These are phyloP conservation scores for Rheum nobile DNA, from an alignment of 148 eudicot genomes.

Conservation along the genomic window DNA sequence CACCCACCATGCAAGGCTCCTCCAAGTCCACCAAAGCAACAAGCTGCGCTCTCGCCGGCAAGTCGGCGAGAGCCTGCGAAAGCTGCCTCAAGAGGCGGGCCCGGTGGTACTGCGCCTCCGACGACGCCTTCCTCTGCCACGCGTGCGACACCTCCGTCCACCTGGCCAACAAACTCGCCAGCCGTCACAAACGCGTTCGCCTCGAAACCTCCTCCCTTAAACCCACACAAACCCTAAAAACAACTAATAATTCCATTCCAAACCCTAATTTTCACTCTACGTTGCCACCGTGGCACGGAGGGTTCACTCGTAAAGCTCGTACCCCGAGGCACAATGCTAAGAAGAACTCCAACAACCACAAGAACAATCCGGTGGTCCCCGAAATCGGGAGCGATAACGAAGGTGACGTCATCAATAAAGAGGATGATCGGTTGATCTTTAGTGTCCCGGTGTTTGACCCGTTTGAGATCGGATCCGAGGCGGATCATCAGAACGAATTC, in stretches of 20 bases:
- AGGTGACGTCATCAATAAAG: neutral
- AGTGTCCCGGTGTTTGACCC: constrained; percentile 1
- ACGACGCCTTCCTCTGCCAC: constrained; percentile 68
- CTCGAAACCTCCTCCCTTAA: constrained; percentile 21
- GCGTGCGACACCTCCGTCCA: constrained; percentile 46
- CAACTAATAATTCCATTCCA: neutral
- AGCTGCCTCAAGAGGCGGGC: constrained; percentile 45
- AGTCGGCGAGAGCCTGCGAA: constrained; percentile 48
- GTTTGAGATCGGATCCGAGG: neutral
- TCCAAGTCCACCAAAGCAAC: constrained; percentile 10
- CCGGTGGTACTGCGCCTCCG: constrained; percentile 50
- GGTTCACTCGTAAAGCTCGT: neutral
- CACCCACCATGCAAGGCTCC: neutral
- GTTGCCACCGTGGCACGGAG: constrained; percentile 1
- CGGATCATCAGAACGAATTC: neutral
- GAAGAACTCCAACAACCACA: neutral
- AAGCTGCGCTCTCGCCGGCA: constrained; percentile 34
- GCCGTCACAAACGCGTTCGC: constrained; percentile 44
- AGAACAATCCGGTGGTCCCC: neutral
- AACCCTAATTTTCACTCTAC: neutral
- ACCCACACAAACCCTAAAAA: neutral
- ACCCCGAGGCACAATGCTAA: neutral
- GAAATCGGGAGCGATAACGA: constrained; percentile 3
- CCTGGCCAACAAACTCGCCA: constrained; percentile 47
- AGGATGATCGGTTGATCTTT: constrained; percentile 4